Evolutionary conservation across 139 green algal genomes (phyloP), one percentile per base, ranked within the genome.

Genomic region (Protoeuglena noctilucae): DNA sequence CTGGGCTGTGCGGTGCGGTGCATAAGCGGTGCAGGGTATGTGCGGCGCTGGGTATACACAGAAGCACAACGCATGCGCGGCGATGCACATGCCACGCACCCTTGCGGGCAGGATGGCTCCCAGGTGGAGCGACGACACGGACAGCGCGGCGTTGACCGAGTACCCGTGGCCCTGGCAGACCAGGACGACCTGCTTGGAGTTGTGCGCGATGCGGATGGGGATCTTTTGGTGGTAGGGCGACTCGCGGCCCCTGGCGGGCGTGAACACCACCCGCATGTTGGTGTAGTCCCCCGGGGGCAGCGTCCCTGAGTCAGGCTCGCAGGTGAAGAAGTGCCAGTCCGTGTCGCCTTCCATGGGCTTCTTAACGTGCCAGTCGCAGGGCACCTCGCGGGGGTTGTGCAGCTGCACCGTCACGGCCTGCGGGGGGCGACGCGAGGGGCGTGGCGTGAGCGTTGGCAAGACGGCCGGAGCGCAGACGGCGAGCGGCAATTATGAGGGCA

Each of bases 271-370:
- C 63, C 73, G 65, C 29, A 89, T n/a, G 28, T 74, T 69, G 22
- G 67, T 17, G 1, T 50, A 40, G 50, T 78, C 58, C 24, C 65
- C 72, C 2, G 74, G 68, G 40, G 78, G 61, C 22, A 89, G 57
- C 17, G 61, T 49, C 17, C 78, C 78, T 40, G 71, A 49, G 14
- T 34, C 47, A 7, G 75, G 79, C 54, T 65, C 59, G 27, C 43
- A 66, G 22, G 28, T 34, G 63, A 87, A 89, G 56, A 67, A 76
- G 16, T 31, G 21, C 80, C 80, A 87, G 74, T 84, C 76, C 54
- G 69, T 77, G 41, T 51, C 64, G 23, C 51, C 56, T 54, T 86
- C 78, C 25, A 73, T 57, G 2, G 78, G 81, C 24, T 61, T 62
- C 61, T 84, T 81, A 55, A 87, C 57, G 12, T 34, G 27, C 69